Evolutionary conservation across 2,329 filamentous ascomycete species (phyloP).

Genomic region (Cadophora sp.): DNA sequence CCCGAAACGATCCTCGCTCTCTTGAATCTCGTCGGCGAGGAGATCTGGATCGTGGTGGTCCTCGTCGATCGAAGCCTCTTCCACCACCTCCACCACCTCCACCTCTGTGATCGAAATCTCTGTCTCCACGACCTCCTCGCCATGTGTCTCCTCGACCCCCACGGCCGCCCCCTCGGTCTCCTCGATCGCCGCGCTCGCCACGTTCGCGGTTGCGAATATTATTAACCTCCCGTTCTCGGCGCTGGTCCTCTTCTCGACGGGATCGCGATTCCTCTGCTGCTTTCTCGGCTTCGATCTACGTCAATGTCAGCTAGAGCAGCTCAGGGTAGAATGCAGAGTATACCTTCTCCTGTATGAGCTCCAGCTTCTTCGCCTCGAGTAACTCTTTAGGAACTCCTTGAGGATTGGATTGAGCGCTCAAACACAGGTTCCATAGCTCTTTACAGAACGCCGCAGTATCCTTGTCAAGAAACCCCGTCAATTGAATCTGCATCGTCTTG

Average conservation of each 20-base stretch:
- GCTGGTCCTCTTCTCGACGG: constrained; percentile 73
- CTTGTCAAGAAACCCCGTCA: constrained; percentile 94
- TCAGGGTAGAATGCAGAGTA: constrained; percentile 21
- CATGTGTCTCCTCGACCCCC: constrained; percentile 52
- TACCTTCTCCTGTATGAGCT: constrained; percentile 95
- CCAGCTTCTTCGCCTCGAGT: constrained; percentile 93
- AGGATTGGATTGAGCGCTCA: constrained; percentile 87
- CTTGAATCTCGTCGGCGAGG: constrained; percentile 48
- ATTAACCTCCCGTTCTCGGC: constrained; percentile 74
- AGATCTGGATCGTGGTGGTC: constrained; percentile 52
- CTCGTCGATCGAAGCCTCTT: constrained; percentile 52
- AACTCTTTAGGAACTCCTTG: constrained; percentile 94
- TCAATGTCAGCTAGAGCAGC: constrained; percentile 27
- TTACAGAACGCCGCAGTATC: constrained; percentile 90
- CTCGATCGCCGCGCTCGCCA: constrained; percentile 59
- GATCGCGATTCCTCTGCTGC: constrained; percentile 77
- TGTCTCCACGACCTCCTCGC: constrained; percentile 53
- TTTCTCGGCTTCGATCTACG: constrained; percentile 80
- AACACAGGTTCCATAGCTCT: constrained; percentile 87
- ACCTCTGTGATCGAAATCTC: constrained; percentile 51
- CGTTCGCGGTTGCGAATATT: constrained; percentile 71
- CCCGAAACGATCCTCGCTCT: constrained; percentile 44
- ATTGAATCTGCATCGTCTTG: constrained; percentile 91
- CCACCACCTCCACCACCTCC: constrained; percentile 27
- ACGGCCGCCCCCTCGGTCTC: constrained; percentile 51